Conservation (phyloP, 2,329 filamentous ascomycete species). For the Fusarium papillatum region DNA sequence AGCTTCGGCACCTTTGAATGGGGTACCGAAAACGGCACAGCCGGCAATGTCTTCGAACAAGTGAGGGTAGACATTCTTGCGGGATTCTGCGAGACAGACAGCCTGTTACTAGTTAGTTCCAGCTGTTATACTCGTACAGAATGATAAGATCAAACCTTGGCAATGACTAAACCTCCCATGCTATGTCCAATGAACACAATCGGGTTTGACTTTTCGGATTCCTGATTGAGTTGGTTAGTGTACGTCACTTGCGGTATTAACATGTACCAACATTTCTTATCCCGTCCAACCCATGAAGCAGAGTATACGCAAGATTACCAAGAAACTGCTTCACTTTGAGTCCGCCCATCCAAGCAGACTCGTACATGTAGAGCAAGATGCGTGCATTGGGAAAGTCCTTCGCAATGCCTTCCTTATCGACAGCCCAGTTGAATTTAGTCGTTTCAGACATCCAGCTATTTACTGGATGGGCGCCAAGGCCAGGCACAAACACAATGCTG, state of each 20-base stretch:
- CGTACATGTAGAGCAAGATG: slow-evolving; percentile 56
- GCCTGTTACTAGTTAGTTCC: slow-evolving; percentile 12
- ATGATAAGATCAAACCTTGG: slow-evolving; percentile 48
- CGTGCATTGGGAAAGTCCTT: slow-evolving; percentile 56
- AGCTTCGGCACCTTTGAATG: slow-evolving; percentile 53
- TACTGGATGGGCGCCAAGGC: slow-evolving; percentile 54
- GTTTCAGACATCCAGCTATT: slow-evolving; percentile 54
- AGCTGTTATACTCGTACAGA: not conserved
- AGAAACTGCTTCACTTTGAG: slow-evolving; percentile 58
- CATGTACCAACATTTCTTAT: slow-evolving; percentile 49
- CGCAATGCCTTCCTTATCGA: slow-evolving; percentile 49
- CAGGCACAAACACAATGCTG: slow-evolving; percentile 58
- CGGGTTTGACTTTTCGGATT: slow-evolving; percentile 44
- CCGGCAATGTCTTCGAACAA: slow-evolving; percentile 58
- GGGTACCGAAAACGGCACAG: slow-evolving; percentile 56
- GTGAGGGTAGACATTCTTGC: slow-evolving; percentile 50
- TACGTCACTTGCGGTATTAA: not conserved
- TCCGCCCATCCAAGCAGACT: slow-evolving; percentile 55
- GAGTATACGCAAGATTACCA: slow-evolving; percentile 52
- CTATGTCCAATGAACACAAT: slow-evolving; percentile 59
- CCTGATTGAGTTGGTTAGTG: slow-evolving; percentile 3
- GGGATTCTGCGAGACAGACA: slow-evolving; percentile 49
- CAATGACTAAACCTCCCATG: slow-evolving; percentile 59
- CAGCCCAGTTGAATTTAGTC: slow-evolving; percentile 57
- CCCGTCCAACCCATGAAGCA: slow-evolving; percentile 51